Conservation (phyloP, 1,284 basidiomycete genomes). For the Amylostereum areolatum region DNA sequence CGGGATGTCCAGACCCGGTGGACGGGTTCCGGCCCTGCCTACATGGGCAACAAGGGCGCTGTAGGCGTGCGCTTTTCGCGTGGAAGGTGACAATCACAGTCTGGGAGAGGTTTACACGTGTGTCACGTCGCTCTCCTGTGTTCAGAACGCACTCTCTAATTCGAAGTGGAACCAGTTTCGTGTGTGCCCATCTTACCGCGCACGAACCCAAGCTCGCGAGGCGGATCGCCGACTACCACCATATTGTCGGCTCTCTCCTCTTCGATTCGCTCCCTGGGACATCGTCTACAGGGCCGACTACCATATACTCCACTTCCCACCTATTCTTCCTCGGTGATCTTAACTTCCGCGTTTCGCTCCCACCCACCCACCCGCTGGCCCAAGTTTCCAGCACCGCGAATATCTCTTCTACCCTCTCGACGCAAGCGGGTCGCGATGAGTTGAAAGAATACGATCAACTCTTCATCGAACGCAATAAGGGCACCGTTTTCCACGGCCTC, state of each 20-base stretch:
- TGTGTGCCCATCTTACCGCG: conserved; percentile 87
- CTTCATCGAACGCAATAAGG: conserved; percentile 52
- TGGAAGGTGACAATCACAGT: conserved; percentile 48
- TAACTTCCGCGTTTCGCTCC: conserved; percentile 77
- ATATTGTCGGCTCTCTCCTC: conserved; percentile 79
- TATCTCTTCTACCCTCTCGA: conserved; percentile 36
- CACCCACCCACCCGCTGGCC: conserved; percentile 41
- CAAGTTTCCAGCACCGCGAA: conserved; percentile 17
- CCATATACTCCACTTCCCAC: conserved; percentile 77
- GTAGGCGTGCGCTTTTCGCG: conserved; percentile 84
- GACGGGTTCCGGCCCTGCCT: conserved; percentile 70
- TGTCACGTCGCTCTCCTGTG: conserved; percentile 25
- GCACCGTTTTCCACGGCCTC: conserved; percentile 65
- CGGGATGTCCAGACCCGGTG: conserved; percentile 68
- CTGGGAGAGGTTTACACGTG: conserved; percentile 79
- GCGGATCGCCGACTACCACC: conserved; percentile 78
- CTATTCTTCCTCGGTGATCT: conserved; percentile 86
- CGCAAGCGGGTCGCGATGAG: conserved; percentile 51
- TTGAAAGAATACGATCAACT: conserved; percentile 81
- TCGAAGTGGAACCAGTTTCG: conserved; percentile 57
- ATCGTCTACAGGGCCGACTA: conserved; percentile 37
- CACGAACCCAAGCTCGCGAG: conserved; percentile 67
- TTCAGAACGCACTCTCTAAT: conserved; percentile 5
- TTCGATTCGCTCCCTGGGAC: conserved; percentile 57
- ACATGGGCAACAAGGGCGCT: conserved; percentile 95